Conservation (phyloP, 139 green algal species). For the Choricystis sp. region DNA sequence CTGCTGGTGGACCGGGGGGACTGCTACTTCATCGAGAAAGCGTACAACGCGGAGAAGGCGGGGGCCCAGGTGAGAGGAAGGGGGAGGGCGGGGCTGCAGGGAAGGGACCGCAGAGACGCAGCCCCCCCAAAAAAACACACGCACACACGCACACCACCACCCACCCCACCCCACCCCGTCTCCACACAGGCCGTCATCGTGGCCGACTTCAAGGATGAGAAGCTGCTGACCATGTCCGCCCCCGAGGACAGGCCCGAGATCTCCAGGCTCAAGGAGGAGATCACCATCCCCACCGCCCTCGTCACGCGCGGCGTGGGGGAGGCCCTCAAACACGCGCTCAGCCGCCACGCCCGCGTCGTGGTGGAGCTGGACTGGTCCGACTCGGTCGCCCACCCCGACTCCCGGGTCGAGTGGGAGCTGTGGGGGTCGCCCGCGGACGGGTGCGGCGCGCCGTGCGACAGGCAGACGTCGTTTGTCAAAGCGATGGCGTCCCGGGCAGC, state of each 20-base stretch:
- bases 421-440: slow-evolving; percentile 48
- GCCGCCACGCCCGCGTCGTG: slow-evolving; percentile 13
- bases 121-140: too few relatives aligned
- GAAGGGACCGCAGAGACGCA: too few relatives aligned
- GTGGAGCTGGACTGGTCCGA: slow-evolving; percentile 55
- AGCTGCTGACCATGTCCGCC: slow-evolving; percentile 51
- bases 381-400: slow-evolving; percentile 34
- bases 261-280: slow-evolving; percentile 24
- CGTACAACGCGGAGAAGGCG: slow-evolving; percentile 38
- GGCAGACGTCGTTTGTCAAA: slow-evolving; percentile 29
- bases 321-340: slow-evolving; percentile 28
- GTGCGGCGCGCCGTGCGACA: slow-evolving; percentile 41
- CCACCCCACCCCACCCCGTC: too few relatives aligned
- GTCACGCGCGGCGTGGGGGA: slow-evolving; percentile 27
- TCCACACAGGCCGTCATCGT: slow-evolving; percentile 44
- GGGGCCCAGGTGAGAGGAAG: slow-evolving; percentile 35
- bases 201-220: slow-evolving; percentile 28
- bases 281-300: slow-evolving; percentile 47
- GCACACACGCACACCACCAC: too few relatives aligned
- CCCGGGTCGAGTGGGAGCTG: slow-evolving; percentile 47
- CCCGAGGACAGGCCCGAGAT: slow-evolving; percentile 30
- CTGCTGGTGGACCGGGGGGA: slow-evolving; percentile 28
- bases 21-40: slow-evolving; percentile 58
- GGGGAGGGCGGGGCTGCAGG: slow-evolving; percentile 50
- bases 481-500: slow-evolving; percentile 24